These are phyloP conservation scores for Chiua virens DNA, from an alignment of 768 basidiomycete genomes.

Conservation along the genomic window DNA sequence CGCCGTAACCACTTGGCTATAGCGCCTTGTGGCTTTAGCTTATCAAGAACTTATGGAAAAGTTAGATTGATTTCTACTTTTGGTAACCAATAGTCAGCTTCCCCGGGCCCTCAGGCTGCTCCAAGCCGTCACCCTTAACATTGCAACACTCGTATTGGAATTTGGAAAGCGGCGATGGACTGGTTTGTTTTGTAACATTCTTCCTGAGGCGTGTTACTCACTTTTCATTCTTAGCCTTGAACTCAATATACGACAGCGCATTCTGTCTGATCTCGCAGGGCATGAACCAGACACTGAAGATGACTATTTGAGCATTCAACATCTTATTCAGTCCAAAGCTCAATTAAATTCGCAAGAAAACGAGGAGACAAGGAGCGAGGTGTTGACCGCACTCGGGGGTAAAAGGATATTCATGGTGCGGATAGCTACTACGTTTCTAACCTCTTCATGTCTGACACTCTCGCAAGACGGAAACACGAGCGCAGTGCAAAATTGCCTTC, in stretches of 20 bases:
- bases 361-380: slow-evolving; percentile 12
- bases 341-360: slow-evolving; percentile 37
- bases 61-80: slow-evolving; percentile 1
- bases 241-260: slow-evolving; percentile 72
- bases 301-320: slow-evolving; percentile 47
- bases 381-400: slow-evolving; percentile 21
- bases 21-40: slow-evolving; percentile 32
- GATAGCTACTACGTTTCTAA: not conserved
- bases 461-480: slow-evolving; percentile 62
- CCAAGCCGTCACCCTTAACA: too few species aligned
- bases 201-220: not conserved
- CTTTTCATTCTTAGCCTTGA: slow-evolving; percentile 53
- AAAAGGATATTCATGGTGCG: slow-evolving; percentile 59
- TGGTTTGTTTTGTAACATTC: slow-evolving; percentile 36
- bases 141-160: too few species aligned
- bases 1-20: slow-evolving; percentile 81
- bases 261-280: slow-evolving; percentile 71
- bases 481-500: slow-evolving; percentile 82
- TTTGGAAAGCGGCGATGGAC: slow-evolving; percentile 39
- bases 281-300: slow-evolving; percentile 51
- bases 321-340: slow-evolving; percentile 62
- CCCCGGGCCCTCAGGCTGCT: too few species aligned
- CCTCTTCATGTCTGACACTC: not conserved
- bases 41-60: too few species aligned
- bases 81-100: too few species aligned